Evolutionary conservation across 352 stramenopile genomes (phyloP).

Genomic region (Phytopythium helicoides): DNA sequence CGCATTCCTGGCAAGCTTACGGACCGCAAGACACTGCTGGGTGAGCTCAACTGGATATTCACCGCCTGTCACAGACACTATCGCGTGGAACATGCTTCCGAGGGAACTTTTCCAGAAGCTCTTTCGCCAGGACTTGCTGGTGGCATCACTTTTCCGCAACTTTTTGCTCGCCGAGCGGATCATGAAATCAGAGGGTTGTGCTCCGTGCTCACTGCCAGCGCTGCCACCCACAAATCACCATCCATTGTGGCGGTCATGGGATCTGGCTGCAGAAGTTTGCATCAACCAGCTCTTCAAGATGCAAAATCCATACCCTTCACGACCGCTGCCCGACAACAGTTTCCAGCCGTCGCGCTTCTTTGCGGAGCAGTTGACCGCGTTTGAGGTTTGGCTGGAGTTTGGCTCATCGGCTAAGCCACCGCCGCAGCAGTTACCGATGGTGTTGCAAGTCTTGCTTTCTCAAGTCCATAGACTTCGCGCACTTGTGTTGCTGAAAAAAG

Average conservation of each 20-base stretch:
- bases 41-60: conserved; percentile 99
- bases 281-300: conserved; percentile 94
- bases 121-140: conserved; percentile 99
- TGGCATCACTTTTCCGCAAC: conserved; percentile 98
- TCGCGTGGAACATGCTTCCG: conserved; percentile 99
- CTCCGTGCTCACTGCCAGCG: conserved; percentile 91
- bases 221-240: conserved; percentile 96
- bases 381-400: conserved; percentile 99
- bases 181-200: conserved; percentile 87
- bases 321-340: conserved; percentile 28
- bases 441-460: conserved; percentile 96
- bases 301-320: conserved; percentile 50
- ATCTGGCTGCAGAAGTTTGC: conserved; percentile 97
- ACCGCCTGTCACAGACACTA: conserved; percentile 99
- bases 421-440: conserved; percentile 97
- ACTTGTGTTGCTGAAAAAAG: conserved; percentile 92
- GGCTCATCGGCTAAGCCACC: conserved; percentile 85
- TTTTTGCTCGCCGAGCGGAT: conserved; percentile 98
- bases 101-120: conserved; percentile 97
- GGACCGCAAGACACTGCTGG: conserved; percentile 92
- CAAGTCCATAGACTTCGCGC: conserved; percentile 97
- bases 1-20: conserved; percentile 91
- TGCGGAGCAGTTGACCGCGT: conserved; percentile 97
- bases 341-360: conserved; percentile 96
- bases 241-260: conserved; percentile 98